Evolutionary conservation across 441 rosid species (phyloP), one percentile per base, ranked within the genome.

Genomic region (Jatropha podagrica): DNA sequence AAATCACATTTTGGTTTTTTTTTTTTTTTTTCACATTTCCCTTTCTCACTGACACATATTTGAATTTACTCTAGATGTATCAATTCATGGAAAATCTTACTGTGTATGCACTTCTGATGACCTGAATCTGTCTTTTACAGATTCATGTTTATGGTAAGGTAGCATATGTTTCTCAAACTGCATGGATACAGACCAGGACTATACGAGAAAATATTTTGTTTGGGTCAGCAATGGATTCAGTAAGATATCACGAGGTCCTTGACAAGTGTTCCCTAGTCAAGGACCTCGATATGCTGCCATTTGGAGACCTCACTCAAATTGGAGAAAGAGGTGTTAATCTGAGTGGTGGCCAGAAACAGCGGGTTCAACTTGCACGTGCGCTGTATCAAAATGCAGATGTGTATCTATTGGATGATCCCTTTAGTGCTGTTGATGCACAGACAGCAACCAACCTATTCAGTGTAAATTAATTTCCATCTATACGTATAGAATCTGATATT

Each of bases 341-440:
- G 71, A 89, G 89, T 0, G 89, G 88, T 0, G 92, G 90, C 12
- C 90, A 87, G 72, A 89, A 87, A 80, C 92, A 89, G 52, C 75
- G 89, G 46, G 23, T 89, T 72, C 92, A 89, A 48, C 81, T 89
- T 23, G 92, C 92, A 0, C 87, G 92, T 0, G 90, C 92, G 6
- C 54, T 87, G 8, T 89, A 89, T 76, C 84, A 79, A 61, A 80
- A 84, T 63, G 90, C 90, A 0, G 87, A 87, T 54, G 37, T 87
- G 4, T 89, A 89, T 80, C 87, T 89, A 41, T 74, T 89, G 74
- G 93, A 87, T 76, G 91, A 89, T 72, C 93, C 91, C 1, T 87
- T 89, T 68, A 89, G 93, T 40, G 88, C 93, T 7, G 84, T 86
- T 8, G 91, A 87, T 75, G 93, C 91, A 15, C 83, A 83, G 20